Conservation (phyloP, 2,329 filamentous ascomycete genomes). For the Pezicula carpinea region DNA sequence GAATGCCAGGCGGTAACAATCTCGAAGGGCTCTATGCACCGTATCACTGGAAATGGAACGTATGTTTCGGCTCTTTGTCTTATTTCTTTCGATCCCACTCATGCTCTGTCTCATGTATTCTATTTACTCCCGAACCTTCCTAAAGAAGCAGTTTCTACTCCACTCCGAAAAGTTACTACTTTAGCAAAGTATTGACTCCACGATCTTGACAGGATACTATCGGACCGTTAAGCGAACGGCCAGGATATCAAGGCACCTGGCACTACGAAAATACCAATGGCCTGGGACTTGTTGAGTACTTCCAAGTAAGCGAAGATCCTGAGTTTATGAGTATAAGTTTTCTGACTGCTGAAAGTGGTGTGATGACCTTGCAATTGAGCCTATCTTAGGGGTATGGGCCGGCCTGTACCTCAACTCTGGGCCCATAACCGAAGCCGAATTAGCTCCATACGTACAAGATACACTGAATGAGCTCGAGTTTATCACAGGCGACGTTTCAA, state of each 20-base stretch:
- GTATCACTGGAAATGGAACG: slow-evolving; percentile 32
- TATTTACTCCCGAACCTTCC: too few species aligned
- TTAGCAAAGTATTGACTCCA: too few species aligned
- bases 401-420: slow-evolving; percentile 39
- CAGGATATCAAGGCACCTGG: slow-evolving; percentile 38
- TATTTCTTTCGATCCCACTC: too few species aligned
- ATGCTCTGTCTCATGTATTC: too few species aligned
- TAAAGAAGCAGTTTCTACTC: too few species aligned
- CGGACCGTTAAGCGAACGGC: slow-evolving; percentile 32
- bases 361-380: slow-evolving; percentile 41
- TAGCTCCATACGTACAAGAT: slow-evolving; percentile 42
- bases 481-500: slow-evolving; percentile 39
- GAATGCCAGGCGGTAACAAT: slow-evolving; percentile 63
- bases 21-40: slow-evolving; percentile 30
- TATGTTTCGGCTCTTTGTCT: too few species aligned
- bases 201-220: slow-evolving; percentile 25
- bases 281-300: slow-evolving; percentile 46
- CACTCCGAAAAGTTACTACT: too few species aligned
- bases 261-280: slow-evolving; percentile 39
- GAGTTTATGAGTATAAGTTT: not conserved
- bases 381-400: slow-evolving; percentile 42
- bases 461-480: slow-evolving; percentile 49
- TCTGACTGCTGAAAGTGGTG: slow-evolving; percentile 32
- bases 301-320: slow-evolving; percentile 24
- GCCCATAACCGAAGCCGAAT: slow-evolving; percentile 35